phyloP scores from a whole-genome alignment of 2,329 filamentous ascomycete genomes.

The Diaporthe longicolla region DNA sequence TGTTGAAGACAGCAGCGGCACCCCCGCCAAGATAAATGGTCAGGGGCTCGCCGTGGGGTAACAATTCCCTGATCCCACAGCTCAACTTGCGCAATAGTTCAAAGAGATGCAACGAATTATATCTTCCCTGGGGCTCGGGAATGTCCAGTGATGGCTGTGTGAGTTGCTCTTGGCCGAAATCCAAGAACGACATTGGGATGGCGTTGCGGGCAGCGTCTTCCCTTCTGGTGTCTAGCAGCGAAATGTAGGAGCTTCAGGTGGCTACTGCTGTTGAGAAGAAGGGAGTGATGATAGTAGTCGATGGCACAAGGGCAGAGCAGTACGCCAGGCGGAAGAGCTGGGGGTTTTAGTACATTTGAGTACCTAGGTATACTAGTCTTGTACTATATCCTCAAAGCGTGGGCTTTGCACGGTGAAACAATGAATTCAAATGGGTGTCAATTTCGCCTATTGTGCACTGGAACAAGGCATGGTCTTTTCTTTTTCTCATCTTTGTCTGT shows the following conservation, averaged over 20 bases:
- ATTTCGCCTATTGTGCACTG: too few species aligned
- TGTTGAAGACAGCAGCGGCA: constrained; percentile 1
- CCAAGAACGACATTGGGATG: background rate
- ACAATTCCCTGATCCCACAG: background rate
- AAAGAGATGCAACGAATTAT: background rate
- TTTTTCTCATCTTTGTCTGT: too few species aligned
- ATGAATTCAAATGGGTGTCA: too few species aligned
- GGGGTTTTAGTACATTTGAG: background rate
- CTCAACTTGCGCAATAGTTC: background rate
- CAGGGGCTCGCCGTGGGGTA: background rate
- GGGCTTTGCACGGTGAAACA: too few species aligned
- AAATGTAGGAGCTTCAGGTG: background rate
- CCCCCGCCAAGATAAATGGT: constrained; percentile 13
- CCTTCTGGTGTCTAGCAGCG: background rate
- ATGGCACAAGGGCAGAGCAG: background rate
- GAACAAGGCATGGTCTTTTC: too few species aligned
- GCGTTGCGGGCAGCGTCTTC: background rate
- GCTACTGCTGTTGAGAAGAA: background rate
- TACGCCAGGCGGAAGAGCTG: background rate
- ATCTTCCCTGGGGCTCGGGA: background rate
- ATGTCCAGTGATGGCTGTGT: background rate
- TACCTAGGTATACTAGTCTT: background rate
- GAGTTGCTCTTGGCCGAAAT: constrained; percentile 14
- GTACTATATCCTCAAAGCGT: too few species aligned
- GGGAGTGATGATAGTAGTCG: background rate